Percentiles rank a stretch among this genome's conserved stretches.
These are phyloP conservation scores for Magnaporthiopsis rhizophila DNA, from an alignment of 2,329 filamentous ascomycete species.

Conservation along the genomic window DNA sequence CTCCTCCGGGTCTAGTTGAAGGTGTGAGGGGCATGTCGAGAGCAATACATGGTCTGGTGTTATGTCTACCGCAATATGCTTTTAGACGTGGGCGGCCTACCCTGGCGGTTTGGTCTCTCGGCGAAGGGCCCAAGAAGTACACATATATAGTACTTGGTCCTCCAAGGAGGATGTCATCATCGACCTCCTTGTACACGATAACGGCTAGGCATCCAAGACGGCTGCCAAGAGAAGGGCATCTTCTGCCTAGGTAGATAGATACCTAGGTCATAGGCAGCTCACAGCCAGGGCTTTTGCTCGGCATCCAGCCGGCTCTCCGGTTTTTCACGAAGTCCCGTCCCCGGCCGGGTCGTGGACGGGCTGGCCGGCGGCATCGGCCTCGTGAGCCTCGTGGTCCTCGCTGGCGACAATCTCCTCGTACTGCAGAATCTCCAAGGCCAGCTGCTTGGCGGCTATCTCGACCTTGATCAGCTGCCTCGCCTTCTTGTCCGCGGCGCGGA, in stretches of 20 bases:
- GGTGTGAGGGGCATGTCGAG: too few species aligned
- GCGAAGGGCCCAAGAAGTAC: too few species aligned
- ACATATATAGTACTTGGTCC: neutral
- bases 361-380: constrained; percentile 15
- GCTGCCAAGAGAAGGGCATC: too few species aligned
- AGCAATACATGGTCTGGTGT: too few species aligned
- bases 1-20: too few species aligned
- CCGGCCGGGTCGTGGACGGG: constrained; percentile 1
- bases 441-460: constrained; percentile 44
- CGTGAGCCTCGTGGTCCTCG: constrained; percentile 18
- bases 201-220: neutral
- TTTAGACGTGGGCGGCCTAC: too few species aligned
- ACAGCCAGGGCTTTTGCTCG: neutral
- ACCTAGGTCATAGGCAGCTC: neutral
- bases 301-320: neutral
- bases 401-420: constrained; percentile 36
- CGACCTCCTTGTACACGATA: neutral
- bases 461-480: constrained; percentile 42
- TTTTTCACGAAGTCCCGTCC: constrained; percentile 1
- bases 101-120: too few species aligned
- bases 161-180: too few species aligned
- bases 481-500: constrained; percentile 33
- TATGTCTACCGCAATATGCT: too few species aligned
- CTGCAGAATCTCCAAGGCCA: constrained; percentile 43
- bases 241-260: neutral